Base-by-base conservation (phyloP, 768 basidiomycete genomes). In the Naematelia aurantialba region DNA sequence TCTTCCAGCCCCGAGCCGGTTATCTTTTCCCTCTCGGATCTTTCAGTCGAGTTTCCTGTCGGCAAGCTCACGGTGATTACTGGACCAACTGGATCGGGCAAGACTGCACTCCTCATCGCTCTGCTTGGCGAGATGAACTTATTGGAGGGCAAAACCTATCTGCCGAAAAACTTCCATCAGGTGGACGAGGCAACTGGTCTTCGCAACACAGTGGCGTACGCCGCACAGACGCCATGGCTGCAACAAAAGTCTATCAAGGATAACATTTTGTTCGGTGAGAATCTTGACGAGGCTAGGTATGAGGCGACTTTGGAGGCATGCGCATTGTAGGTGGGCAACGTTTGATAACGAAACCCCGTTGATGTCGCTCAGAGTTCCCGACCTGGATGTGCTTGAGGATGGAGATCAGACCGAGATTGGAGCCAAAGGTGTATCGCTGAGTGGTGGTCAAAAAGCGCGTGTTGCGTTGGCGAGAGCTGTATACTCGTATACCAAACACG, bases 31-130 rank as follows among this genome's bases (percentile, higher is more conserved):
- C 78, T 92, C 31, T 76, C 76, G 53, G 85, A 91, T 70, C 79
- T 91, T 31, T 79, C 80, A 27, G 78, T 92, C 29, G 70, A 79
- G 47, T 91, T 92, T 79, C 89, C 90, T 0, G 81, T 85, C 31
- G 85, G 86, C 10, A 72, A 84, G 72, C 77, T 92, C 17, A 84
- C 87, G 0, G 77, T 91, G 5, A 80, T 91, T 54, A 86, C 86
- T 21, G 79, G 79, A 0, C 87, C 89, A 0, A 90, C 89, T 4
- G 89, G 88, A 3, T 84, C 85, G 44, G 89, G 89, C 0, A 92
- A 92, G 79, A 89, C 87, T 0, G 88, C 89, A 0, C 75, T 90
- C 1, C 80, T 91, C 54, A 85, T 85, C 64, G 75, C 73, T 4
- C 62, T 76, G 2, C 62, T 74, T 4, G 72, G 72, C 34, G 75